Evolutionary conservation across 345 rosid genomes (phyloP).

Genomic region (Syzygium aqueum): DNA sequence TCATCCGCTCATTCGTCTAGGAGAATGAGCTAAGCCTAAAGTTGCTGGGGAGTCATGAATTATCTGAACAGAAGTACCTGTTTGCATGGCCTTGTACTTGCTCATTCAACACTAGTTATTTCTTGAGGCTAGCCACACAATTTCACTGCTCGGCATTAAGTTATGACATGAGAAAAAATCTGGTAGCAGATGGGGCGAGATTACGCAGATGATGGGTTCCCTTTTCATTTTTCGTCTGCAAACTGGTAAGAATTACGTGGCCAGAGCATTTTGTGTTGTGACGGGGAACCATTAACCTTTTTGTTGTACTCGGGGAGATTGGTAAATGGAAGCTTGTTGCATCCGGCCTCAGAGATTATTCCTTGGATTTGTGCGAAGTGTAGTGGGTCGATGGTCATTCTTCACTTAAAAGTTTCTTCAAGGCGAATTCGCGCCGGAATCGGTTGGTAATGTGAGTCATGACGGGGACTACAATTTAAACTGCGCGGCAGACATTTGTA

Average conservation of each 20-base stretch:
- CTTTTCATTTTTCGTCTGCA: not conserved
- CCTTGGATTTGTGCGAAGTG: not conserved
- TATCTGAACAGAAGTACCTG: not conserved
- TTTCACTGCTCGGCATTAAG: not conserved
- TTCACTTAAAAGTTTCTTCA: not conserved
- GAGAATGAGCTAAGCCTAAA: conserved; percentile 18
- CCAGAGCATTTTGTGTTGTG: not conserved
- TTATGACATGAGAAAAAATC: not conserved
- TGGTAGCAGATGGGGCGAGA: not conserved
- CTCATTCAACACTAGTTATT: not conserved
- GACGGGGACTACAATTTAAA: not conserved
- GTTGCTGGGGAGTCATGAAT: not conserved
- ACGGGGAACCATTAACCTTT: not conserved
- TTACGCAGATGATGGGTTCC: not conserved
- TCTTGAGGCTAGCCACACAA: not conserved
- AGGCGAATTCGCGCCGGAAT: not conserved
- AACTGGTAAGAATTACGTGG: not conserved
- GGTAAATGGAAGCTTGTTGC: not conserved
- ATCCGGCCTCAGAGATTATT: not conserved
- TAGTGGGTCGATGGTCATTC: not conserved
- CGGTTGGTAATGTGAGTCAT: not conserved
- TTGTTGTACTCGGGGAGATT: not conserved
- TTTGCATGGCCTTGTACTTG: not conserved
- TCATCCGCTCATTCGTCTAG: conserved; percentile 45
- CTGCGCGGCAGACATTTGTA: not conserved